A percentile compares a stretch with the other conserved stretches of the same genome.
Conservation (phyloP, 2,329 filamentous ascomycete genomes). For the Hymenoscyphus occultus region DNA sequence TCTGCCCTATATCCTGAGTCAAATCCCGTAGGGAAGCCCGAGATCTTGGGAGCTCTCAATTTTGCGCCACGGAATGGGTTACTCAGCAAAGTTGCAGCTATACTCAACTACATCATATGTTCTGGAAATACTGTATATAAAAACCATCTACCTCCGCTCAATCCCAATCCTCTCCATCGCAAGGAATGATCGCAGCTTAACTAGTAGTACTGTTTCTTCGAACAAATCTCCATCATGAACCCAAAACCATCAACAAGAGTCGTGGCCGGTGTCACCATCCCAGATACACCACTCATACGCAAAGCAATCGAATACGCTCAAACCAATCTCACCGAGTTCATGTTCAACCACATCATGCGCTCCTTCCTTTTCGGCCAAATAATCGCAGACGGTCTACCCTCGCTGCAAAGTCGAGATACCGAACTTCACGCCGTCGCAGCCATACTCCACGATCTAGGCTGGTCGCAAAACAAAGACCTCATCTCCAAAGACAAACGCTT, state of each 20-base stretch:
- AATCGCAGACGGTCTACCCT: not conserved
- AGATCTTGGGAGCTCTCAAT: too few relatives aligned
- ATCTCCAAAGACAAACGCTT: conserved; percentile 46
- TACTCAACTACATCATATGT: too few relatives aligned
- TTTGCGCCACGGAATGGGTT: too few relatives aligned
- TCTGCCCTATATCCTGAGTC: not conserved
- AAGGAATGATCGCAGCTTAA: too few relatives aligned
- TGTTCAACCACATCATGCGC: conserved; percentile 42
- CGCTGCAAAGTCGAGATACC: not conserved
- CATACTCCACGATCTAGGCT: conserved; percentile 45
- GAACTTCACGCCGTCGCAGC: conserved; percentile 38
- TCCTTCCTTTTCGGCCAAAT: conserved; percentile 37
- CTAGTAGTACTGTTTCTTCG: too few relatives aligned
- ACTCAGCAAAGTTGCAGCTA: too few relatives aligned
- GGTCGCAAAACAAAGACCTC: conserved; percentile 38
- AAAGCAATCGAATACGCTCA: conserved; percentile 37
- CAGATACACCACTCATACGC: conserved; percentile 39
- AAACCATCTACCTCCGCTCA: too few relatives aligned
- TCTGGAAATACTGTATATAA: too few relatives aligned
- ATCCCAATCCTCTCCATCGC: too few relatives aligned
- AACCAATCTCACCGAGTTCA: conserved; percentile 31
- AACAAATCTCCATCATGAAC: too few relatives aligned
- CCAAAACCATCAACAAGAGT: conserved; percentile 14
- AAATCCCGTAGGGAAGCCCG: not conserved
- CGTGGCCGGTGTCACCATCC: conserved; percentile 38